Percentiles rank a stretch among this genome's conserved stretches.
Conservation (phyloP, 2,329 filamentous ascomycete species). For the Alternaria gaisen region DNA sequence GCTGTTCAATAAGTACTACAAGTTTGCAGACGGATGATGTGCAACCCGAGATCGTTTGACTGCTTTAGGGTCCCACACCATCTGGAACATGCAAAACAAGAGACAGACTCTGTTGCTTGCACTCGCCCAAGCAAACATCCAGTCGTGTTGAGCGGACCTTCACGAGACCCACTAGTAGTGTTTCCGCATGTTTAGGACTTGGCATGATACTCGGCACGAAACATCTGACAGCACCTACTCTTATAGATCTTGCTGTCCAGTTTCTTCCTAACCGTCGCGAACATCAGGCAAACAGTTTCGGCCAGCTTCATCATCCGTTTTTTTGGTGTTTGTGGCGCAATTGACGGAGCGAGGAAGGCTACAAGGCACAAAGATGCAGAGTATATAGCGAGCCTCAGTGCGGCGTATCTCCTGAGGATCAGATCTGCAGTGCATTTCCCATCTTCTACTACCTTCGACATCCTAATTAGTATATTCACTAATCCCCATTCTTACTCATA, state of each 20-base stretch:
- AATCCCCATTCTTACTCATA: slow-evolving; percentile 3
- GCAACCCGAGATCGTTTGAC: not conserved
- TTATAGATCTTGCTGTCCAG: not conserved
- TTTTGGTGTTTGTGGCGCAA: not conserved
- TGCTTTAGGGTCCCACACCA: not conserved
- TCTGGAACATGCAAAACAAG: slow-evolving; percentile 10
- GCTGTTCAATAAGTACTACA: not conserved
- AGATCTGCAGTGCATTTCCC: slow-evolving; percentile 18
- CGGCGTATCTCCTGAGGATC: not conserved
- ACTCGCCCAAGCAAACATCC: slow-evolving; percentile 1
- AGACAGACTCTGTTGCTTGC: not conserved
- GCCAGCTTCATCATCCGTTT: slow-evolving; percentile 8
- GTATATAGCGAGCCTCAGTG: slow-evolving; percentile 9
- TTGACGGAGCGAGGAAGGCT: slow-evolving; percentile 1
- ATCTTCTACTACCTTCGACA: not conserved
- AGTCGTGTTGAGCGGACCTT: not conserved
- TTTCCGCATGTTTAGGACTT: slow-evolving; percentile 20
- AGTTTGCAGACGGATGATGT: not conserved
- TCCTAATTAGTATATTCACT: not conserved
- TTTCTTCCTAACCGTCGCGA: slow-evolving; percentile 3
- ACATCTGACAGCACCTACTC: slow-evolving; percentile 11
- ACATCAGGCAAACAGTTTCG: slow-evolving; percentile 4
- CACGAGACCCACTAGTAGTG: not conserved
- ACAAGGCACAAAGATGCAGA: not conserved
- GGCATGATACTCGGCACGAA: slow-evolving; percentile 23